Conservation (phyloP, 2,329 filamentous ascomycete species). For the Colletotrichum musicola region DNA sequence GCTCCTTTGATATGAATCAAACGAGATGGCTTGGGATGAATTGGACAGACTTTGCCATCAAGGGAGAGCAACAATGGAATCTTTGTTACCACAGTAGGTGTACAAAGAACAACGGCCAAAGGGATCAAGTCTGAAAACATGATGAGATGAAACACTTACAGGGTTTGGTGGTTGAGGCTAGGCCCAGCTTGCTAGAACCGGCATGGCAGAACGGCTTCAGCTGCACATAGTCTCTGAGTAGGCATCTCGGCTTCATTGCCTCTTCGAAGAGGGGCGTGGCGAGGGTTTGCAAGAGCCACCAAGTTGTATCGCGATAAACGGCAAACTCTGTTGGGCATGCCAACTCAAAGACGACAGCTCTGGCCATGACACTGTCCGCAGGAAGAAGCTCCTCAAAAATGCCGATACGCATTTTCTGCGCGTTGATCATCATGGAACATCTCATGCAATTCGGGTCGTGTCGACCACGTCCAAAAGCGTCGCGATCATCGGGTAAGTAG, state of each 20-base stretch:
- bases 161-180: slow-evolving; percentile 47
- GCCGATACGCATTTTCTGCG: slow-evolving; percentile 50
- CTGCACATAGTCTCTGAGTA: slow-evolving; percentile 43
- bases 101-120: no score
- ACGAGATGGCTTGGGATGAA: no score
- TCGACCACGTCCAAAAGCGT: slow-evolving; percentile 34
- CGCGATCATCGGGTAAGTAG: slow-evolving; percentile 43
- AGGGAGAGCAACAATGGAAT: no score
- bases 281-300: slow-evolving; percentile 50
- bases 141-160: slow-evolving; percentile 41
- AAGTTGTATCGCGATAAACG: slow-evolving; percentile 57
- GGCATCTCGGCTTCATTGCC: slow-evolving; percentile 41
- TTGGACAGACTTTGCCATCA: no score
- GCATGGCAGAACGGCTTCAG: slow-evolving; percentile 39
- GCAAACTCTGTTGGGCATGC: slow-evolving; percentile 49
- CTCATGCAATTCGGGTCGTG: slow-evolving; percentile 49
- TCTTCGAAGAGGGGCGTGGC: slow-evolving; percentile 43
- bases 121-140: no score
- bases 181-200: slow-evolving; percentile 40
- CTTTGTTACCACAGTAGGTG: no score
- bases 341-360: slow-evolving; percentile 57
- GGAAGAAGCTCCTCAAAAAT: slow-evolving; percentile 58
- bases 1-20: no score
- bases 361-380: slow-evolving; percentile 43
- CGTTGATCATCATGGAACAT: slow-evolving; percentile 48